Base-by-base conservation (phyloP, 2,329 filamentous ascomycete species). In the Plectosphaerella plurivora region DNA sequence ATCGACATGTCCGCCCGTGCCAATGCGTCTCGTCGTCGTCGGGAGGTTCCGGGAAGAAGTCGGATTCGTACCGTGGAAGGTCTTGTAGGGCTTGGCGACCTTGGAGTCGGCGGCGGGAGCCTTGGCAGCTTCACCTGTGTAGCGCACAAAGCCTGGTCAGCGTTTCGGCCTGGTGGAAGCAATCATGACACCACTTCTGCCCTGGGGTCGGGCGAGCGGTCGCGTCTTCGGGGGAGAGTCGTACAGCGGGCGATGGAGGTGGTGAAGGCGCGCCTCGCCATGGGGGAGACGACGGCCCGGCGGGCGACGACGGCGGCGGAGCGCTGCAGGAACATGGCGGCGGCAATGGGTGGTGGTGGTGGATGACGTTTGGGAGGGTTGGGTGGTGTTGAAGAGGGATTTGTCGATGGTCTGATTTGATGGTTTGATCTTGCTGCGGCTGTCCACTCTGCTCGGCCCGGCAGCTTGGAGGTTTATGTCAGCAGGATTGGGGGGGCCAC, bases 271-370 rank as follows among this genome's bases (percentile, higher is more conserved):
- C 83, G 82, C 63, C 77, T 76, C 66, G 78, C 70, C 58, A 73
- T 71, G 60, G 82, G 79, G 52, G 71, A 63, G 56, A 75, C 73
- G 65, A 77, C 76, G 55, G 76, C 82, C 57, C 83, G 81, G 69
- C 83, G 83, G 65, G 81, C 82, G 67, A 75, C 81, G 61, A 78
- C 73, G 60, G 82, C 65, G 68, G 77, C 82, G 66, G 83, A 76
- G 68, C 83, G 83, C 76, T 84, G 80, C 68, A 86, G 68, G 63
- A 86, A 83, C 83, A 87, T 85, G 65, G 64, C 68, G 69, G 65
- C 59, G 59, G 59, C 58, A 57, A 63, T 63, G 61, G 61, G 58
- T 45, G 54, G 47, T 52, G 39, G 44, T 50, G 53, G 45, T 44
- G 51, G 49, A 49, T 55, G 56, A 58, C 51, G 56, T 55, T 53